Evolutionary conservation across 1,284 basidiomycete genomes (phyloP).

Genomic region (Naganishia sp.): DNA sequence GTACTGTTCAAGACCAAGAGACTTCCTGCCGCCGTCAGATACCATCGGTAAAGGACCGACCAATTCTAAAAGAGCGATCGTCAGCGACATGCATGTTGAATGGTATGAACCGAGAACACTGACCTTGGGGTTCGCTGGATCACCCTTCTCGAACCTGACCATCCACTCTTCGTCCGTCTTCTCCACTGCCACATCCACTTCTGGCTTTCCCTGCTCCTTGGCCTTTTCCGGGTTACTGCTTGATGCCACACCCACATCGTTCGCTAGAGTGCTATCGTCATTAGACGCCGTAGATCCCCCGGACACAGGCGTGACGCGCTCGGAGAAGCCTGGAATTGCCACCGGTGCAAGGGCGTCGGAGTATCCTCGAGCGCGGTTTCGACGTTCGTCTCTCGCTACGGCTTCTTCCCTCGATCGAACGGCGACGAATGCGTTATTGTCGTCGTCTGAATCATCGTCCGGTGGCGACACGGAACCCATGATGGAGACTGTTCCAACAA

Average conservation of each 20-base stretch:
- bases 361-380: conserved; percentile 25
- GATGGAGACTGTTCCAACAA: conserved; percentile 1
- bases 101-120: conserved; percentile 28
- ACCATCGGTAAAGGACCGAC: conserved; percentile 63
- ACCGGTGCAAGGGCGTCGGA: conserved; percentile 9
- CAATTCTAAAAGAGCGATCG: conserved; percentile 58
- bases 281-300: neutral
- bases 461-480: conserved; percentile 34
- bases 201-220: conserved; percentile 36
- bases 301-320: neutral
- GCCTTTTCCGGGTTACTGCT: conserved; percentile 9
- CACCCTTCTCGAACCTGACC: conserved; percentile 51
- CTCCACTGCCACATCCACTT: conserved; percentile 35
- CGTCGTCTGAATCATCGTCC: conserved; percentile 45
- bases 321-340: neutral
- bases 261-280: conserved; percentile 17
- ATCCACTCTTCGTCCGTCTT: conserved; percentile 35
- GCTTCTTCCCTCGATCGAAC: conserved; percentile 47
- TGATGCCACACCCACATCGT: conserved; percentile 1
- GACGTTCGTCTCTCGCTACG: conserved; percentile 22
- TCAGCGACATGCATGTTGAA: neutral
- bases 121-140: conserved; percentile 51
- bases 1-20: conserved; percentile 68
- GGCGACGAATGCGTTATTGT: conserved; percentile 38
- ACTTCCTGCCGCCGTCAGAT: conserved; percentile 63